Percentiles rank a stretch among this genome's conserved stretches.
These are phyloP conservation scores for Colletotrichum musicola DNA, from an alignment of 2,329 filamentous ascomycete genomes.

Conservation along the genomic window DNA sequence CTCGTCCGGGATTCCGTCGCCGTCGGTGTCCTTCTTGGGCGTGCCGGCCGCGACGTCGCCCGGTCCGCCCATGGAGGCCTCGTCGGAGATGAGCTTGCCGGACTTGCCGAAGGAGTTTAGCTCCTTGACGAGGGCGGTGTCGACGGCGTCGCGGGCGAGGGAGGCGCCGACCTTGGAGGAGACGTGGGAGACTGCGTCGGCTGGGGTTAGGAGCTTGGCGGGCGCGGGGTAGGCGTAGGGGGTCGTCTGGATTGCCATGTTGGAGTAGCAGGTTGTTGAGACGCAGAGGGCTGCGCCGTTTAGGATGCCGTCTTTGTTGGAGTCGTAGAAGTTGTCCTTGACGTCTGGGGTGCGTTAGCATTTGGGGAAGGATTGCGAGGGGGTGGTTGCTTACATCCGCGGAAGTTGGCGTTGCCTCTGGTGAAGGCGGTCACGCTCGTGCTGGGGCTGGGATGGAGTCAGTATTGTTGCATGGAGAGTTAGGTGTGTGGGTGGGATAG, in stretches of 20 bases:
- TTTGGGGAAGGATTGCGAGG: background rate
- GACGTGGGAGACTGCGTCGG: conserved; percentile 56
- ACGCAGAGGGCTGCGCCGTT: conserved; percentile 60
- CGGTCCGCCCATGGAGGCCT: conserved; percentile 56
- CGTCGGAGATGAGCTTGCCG: conserved; percentile 60
- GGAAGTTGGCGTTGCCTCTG: conserved; percentile 66
- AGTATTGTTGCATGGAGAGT: too few species aligned
- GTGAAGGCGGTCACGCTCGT: conserved; percentile 65
- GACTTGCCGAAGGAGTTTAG: conserved; percentile 59
- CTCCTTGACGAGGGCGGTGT: conserved; percentile 56
- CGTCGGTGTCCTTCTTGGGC: conserved; percentile 57
- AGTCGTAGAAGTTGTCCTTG: conserved; percentile 65
- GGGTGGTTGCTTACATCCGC: conserved; percentile 50
- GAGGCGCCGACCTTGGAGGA: conserved; percentile 57
- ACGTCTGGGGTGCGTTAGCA: conserved; percentile 48
- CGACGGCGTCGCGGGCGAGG: conserved; percentile 57
- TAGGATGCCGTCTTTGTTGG: conserved; percentile 61
- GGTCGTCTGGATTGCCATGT: conserved; percentile 56
- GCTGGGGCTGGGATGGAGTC: conserved; percentile 50
- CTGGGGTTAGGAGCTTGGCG: conserved; percentile 51
- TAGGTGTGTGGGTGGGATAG: too few species aligned
- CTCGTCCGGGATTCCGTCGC: conserved; percentile 63
- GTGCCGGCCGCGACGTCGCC: conserved; percentile 54
- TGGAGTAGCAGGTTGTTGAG: conserved; percentile 58
- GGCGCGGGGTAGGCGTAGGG: conserved; percentile 59